These are phyloP conservation scores for Erodium maritimum DNA, from an alignment of 345 rosid genomes.

Conservation along the genomic window DNA sequence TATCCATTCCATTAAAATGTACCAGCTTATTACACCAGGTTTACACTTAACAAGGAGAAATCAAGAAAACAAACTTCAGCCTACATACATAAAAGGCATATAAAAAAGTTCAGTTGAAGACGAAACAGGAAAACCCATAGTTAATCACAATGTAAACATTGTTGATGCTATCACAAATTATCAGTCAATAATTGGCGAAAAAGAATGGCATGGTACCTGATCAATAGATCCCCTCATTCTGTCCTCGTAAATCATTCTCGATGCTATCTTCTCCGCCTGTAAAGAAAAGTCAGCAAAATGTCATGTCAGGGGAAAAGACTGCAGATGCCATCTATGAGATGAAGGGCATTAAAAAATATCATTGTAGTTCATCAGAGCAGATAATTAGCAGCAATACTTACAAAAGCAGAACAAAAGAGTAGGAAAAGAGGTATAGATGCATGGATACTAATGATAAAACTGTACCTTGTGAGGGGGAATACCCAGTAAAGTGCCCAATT, in stretches of 20 bases:
- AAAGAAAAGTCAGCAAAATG: neutral
- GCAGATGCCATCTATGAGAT: neutral
- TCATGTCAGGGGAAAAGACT: neutral
- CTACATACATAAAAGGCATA: no score
- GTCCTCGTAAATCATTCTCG: conserved; percentile 90
- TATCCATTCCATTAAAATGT: no score
- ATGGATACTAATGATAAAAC: neutral
- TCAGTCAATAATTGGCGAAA: neutral
- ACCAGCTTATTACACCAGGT: no score
- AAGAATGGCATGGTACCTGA: conserved; percentile 37
- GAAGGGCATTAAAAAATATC: neutral
- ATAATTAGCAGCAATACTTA: neutral
- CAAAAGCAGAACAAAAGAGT: neutral
- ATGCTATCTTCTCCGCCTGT: conserved; percentile 98
- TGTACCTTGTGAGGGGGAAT: conserved; percentile 81
- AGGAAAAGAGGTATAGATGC: neutral
- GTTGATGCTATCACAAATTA: neutral
- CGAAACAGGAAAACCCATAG: neutral
- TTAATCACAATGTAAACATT: neutral
- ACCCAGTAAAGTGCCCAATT: conserved; percentile 90
- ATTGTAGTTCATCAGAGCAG: neutral
- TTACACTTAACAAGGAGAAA: no score
- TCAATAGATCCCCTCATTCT: conserved; percentile 97
- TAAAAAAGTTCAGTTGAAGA: no score
- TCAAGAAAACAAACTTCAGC: no score